These are phyloP conservation scores for Debaryomycetaceae sp. DNA, from an alignment of 1,139 yeast species.

Conservation along the genomic window DNA sequence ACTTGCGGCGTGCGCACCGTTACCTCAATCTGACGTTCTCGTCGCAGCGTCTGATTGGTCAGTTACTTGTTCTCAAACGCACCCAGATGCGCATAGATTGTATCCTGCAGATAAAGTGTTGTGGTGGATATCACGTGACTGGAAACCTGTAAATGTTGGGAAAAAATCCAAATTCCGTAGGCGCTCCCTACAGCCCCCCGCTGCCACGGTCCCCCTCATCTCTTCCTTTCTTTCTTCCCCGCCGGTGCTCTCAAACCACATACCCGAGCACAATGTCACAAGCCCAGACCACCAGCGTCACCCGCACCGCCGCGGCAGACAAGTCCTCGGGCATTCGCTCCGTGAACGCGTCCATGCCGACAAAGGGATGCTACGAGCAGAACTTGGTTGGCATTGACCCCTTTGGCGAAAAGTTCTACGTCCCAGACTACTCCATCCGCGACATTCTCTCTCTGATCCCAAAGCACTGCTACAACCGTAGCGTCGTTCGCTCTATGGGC, in stretches of 20 bases:
- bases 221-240: no score
- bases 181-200: no score
- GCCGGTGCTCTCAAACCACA: slow-evolving; percentile 5
- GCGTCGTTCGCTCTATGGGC: slow-evolving; percentile 42
- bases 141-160: no score
- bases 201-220: no score
- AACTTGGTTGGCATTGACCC: slow-evolving; percentile 42
- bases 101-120: no score
- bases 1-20: no score
- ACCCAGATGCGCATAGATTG: no score
- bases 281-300: slow-evolving; percentile 4
- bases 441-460: slow-evolving; percentile 68
- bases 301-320: slow-evolving; percentile 19
- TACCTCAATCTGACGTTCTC: no score
- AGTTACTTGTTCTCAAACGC: no score
- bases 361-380: slow-evolving; percentile 6
- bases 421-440: slow-evolving; percentile 66
- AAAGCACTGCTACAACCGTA: slow-evolving; percentile 62
- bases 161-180: no score
- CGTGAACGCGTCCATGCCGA: slow-evolving; percentile 5
- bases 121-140: no score
- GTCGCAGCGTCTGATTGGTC: no score
- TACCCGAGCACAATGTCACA: slow-evolving; percentile 6
- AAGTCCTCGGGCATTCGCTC: slow-evolving; percentile 22
- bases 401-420: slow-evolving; percentile 54